These are phyloP conservation scores for Tremellales sp. DNA, from an alignment of 1,284 basidiomycete genomes.

Conservation along the genomic window DNA sequence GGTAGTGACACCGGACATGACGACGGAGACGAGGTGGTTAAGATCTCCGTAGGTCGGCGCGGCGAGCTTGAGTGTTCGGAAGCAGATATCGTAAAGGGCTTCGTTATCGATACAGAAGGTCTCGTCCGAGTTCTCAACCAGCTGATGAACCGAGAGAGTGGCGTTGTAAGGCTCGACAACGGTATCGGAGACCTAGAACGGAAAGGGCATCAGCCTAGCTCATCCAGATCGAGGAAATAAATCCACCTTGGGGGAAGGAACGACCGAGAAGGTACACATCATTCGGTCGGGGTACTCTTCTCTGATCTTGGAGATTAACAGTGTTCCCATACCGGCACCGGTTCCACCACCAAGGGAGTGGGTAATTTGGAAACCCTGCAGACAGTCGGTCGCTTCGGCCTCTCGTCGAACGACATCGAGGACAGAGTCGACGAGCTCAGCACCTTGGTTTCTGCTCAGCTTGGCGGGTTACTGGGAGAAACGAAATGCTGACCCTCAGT, in stretches of 20 bases:
- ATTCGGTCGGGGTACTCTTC: conserved; percentile 62
- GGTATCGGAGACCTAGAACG: conserved; percentile 55
- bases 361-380: conserved; percentile 60
- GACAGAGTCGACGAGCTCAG: conserved; percentile 58
- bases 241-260: conserved; percentile 57
- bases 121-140: conserved; percentile 62
- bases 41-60: conserved; percentile 94
- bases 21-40: conserved; percentile 93
- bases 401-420: conserved; percentile 60
- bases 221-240: background rate
- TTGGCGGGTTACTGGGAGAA: background rate
- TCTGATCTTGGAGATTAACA: conserved; percentile 60
- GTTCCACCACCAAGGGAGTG: conserved; percentile 63
- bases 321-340: conserved; percentile 61
- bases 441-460: conserved; percentile 39
- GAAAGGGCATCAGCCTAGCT: conserved; percentile 4
- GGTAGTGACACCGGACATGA: conserved; percentile 77
- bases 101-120: conserved; percentile 84
- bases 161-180: conserved; percentile 64
- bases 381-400: conserved; percentile 57
- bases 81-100: conserved; percentile 97
- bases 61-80: conserved; percentile 89
- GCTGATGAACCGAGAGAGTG: conserved; percentile 58
- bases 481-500: conserved; percentile 40
- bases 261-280: conserved; percentile 62